Evolutionary conservation across 495 filamentous ascomycete genomes (phyloP).

Genomic region (Neurospora sp.): DNA sequence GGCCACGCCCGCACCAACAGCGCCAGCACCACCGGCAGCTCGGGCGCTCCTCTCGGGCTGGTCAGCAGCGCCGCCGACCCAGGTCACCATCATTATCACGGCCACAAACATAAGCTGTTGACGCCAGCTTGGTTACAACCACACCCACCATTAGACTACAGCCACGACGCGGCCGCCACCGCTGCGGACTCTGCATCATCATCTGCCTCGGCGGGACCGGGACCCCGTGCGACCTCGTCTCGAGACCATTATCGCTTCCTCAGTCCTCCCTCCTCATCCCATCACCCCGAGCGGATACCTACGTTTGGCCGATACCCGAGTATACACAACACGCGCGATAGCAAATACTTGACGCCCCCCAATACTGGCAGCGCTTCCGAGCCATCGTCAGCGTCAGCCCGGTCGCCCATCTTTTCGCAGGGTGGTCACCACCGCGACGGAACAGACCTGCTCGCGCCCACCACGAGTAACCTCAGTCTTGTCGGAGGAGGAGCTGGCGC

Average conservation of each 20-base stretch:
- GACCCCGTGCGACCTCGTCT: neutral
- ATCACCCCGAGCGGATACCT: conserved; percentile 19
- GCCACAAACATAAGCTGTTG: neutral
- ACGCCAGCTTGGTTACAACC: neutral
- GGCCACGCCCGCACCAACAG: conserved; percentile 21
- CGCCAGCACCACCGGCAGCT: conserved; percentile 23
- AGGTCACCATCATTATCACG: conserved; percentile 1
- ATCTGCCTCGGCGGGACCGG: conserved; percentile 1
- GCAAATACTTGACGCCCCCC: conserved; percentile 11
- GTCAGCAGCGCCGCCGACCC: conserved; percentile 3
- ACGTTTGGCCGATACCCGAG: conserved; percentile 11
- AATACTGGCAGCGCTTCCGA: conserved; percentile 18
- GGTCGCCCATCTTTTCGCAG: conserved; percentile 14
- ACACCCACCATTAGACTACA: neutral
- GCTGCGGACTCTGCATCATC: neutral
- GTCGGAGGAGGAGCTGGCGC: conserved; percentile 1
- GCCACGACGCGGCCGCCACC: conserved; percentile 1
- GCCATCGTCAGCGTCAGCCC: conserved; percentile 19
- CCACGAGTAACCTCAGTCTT: conserved; percentile 8
- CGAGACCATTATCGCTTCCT: neutral
- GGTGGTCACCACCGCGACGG: neutral
- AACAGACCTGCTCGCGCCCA: conserved; percentile 6
- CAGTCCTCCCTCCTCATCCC: neutral
- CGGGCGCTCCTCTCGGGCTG: conserved; percentile 3
- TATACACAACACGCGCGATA: conserved; percentile 18